A percentile compares a stretch with the other conserved stretches of the same genome.
Conservation (phyloP, 352 stramenopile species). For the Pythium biforme region DNA sequence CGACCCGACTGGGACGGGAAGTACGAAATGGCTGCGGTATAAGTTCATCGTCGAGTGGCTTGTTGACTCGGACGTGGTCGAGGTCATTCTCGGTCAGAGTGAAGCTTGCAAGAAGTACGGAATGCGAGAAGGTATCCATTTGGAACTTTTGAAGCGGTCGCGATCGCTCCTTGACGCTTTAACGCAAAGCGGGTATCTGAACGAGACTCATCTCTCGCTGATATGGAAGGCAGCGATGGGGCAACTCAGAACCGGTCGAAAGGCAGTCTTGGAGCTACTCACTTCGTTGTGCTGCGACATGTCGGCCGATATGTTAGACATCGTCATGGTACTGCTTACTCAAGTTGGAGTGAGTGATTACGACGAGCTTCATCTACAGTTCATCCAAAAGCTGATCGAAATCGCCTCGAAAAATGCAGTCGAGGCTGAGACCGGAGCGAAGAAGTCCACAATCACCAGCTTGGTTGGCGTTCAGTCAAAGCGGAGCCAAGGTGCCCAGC, state of each 20-base stretch:
- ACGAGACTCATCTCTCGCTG: constrained; percentile 63
- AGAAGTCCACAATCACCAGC: constrained; percentile 64
- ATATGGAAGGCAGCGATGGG: constrained; percentile 75
- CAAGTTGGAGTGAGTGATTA: constrained; percentile 72
- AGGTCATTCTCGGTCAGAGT: constrained; percentile 78
- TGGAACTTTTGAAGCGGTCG: constrained; percentile 82
- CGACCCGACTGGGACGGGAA: constrained; percentile 8
- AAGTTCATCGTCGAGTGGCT: constrained; percentile 84
- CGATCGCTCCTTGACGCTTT: constrained; percentile 72
- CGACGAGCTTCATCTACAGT: constrained; percentile 74
- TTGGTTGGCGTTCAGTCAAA: constrained; percentile 56
- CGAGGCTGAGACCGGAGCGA: constrained; percentile 66
- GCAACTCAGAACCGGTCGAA: constrained; percentile 66
- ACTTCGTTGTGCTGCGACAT: constrained; percentile 63
- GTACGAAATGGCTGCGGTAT: constrained; percentile 67
- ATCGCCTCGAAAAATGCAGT: constrained; percentile 72
- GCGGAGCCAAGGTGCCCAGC: constrained; percentile 46
- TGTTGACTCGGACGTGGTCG: constrained; percentile 66
- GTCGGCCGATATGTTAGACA: constrained; percentile 70
- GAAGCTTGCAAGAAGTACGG: constrained; percentile 65
- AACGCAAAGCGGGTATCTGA: constrained; percentile 51
- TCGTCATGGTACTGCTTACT: constrained; percentile 69
- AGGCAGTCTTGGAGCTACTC: constrained; percentile 74
- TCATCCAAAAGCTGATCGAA: constrained; percentile 74
- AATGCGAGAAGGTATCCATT: constrained; percentile 72